A percentile compares a stretch with the other conserved stretches of the same genome.
Evolutionary conservation across 176 grass and related monocot genomes (phyloP).

Genomic region (Melocanna baccifera): DNA sequence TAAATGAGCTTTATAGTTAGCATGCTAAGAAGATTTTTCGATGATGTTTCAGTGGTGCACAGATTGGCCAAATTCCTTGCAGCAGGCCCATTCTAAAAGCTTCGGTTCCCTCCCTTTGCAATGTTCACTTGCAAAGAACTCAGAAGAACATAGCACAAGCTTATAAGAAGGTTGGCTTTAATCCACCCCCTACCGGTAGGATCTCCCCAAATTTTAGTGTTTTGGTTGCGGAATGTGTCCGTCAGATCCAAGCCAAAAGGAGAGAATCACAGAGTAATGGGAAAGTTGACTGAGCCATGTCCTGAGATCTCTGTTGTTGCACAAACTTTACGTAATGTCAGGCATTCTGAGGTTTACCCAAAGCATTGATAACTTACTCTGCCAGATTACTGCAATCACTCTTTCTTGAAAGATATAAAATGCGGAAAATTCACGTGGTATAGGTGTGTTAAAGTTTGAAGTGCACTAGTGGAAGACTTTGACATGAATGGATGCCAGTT

Average conservation of each 20-base stretch:
- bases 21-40: constrained; percentile 9
- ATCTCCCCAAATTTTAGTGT: constrained; percentile 55
- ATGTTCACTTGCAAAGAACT: constrained; percentile 54
- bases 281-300: constrained; percentile 45
- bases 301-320: constrained; percentile 9
- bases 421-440: not conserved
- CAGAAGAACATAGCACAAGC: constrained; percentile 63
- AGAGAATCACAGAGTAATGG: constrained; percentile 44
- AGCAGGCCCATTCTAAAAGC: constrained; percentile 67
- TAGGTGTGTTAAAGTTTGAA: not conserved
- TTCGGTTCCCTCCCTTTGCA: constrained; percentile 65
- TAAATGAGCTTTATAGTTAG: constrained; percentile 21
- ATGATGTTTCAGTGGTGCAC: constrained; percentile 42
- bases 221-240: constrained; percentile 70
- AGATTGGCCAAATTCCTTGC: constrained; percentile 65
- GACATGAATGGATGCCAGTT: not conserved
- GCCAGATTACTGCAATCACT: constrained; percentile 7
- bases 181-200: constrained; percentile 48
- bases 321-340: constrained; percentile 17
- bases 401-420: constrained; percentile 20
- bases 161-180: constrained; percentile 69
- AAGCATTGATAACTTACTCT: constrained; percentile 1
- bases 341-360: constrained; percentile 19
- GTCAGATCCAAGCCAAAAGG: constrained; percentile 74
- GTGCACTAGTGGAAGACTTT: constrained; percentile 2